A percentile compares a stretch with the other conserved stretches of the same genome.
Conservation (phyloP, 768 basidiomycete genomes). For the Lanmaoa pseudosensibilis region DNA sequence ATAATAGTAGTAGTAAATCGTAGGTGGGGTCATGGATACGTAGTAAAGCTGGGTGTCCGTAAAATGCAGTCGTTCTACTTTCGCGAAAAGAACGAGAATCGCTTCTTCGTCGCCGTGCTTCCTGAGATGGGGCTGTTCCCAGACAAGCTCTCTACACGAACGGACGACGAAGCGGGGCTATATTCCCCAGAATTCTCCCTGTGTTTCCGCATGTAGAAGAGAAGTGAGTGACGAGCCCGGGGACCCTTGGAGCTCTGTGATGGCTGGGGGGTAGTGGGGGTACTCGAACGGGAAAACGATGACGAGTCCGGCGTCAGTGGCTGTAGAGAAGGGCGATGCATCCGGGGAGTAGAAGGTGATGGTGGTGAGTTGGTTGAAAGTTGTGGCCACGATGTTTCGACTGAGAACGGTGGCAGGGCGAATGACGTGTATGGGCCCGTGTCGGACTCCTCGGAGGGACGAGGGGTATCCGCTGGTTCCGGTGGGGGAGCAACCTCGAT, state of each 20-base stretch:
- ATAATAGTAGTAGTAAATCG: slow-evolving; percentile 12
- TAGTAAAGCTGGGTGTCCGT: slow-evolving; percentile 14
- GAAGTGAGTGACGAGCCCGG: slow-evolving; percentile 26
- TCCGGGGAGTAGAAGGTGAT: slow-evolving; percentile 21
- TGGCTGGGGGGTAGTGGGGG: slow-evolving; percentile 29
- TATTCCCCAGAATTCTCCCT: slow-evolving; percentile 14
- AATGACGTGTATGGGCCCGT: slow-evolving; percentile 35
- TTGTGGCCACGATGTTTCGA: slow-evolving; percentile 21
- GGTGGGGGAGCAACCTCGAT: slow-evolving; percentile 30
- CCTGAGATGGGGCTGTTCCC: slow-evolving; percentile 9
- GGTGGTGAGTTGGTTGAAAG: slow-evolving; percentile 19
- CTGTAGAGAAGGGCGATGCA: slow-evolving; percentile 29
- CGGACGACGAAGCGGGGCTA: slow-evolving; percentile 28
- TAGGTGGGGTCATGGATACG: slow-evolving; percentile 18
- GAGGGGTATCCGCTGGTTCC: slow-evolving; percentile 14
- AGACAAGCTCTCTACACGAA: slow-evolving; percentile 17
- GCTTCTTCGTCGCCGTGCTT: slow-evolving; percentile 20
- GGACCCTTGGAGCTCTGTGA: slow-evolving; percentile 29
- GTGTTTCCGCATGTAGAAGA: slow-evolving; percentile 35
- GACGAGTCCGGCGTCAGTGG: slow-evolving; percentile 32
- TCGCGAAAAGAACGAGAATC: slow-evolving; percentile 32
- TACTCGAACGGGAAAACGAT: slow-evolving; percentile 32
- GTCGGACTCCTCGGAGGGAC: slow-evolving; percentile 36
- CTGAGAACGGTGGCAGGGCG: slow-evolving; percentile 28
- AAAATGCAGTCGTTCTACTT: slow-evolving; percentile 23